Evolutionary conservation across 352 stramenopile genomes (phyloP).

Genomic region (Peronospora farinosa): DNA sequence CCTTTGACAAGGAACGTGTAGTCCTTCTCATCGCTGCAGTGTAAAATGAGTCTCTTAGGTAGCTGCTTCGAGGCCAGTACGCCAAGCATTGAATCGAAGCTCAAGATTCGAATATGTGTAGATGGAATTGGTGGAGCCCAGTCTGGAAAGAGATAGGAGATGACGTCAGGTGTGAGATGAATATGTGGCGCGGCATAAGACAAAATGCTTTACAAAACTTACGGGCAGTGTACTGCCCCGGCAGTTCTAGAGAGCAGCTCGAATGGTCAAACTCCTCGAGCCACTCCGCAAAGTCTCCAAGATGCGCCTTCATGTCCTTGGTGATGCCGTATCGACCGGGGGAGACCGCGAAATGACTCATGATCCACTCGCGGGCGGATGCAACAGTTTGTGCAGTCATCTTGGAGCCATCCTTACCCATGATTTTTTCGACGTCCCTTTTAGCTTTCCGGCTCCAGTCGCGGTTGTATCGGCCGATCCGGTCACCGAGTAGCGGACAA

Average conservation of each 20-base stretch:
- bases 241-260: slow-evolving; percentile 58
- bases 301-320: slow-evolving; percentile 74
- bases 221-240: slow-evolving; percentile 72
- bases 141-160: slow-evolving; percentile 31
- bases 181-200: not conserved
- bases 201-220: slow-evolving; percentile 20
- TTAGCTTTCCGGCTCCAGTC: slow-evolving; percentile 52
- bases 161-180: slow-evolving; percentile 1
- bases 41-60: slow-evolving; percentile 76
- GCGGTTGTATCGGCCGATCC: slow-evolving; percentile 74
- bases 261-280: slow-evolving; percentile 78
- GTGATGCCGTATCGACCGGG: slow-evolving; percentile 67
- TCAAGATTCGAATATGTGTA: slow-evolving; percentile 61
- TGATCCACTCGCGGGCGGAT: slow-evolving; percentile 60
- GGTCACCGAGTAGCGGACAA: slow-evolving; percentile 37
- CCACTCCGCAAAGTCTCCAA: slow-evolving; percentile 82
- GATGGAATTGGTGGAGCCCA: slow-evolving; percentile 68
- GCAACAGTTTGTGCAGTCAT: slow-evolving; percentile 49
- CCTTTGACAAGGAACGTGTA: slow-evolving; percentile 88
- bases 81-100: slow-evolving; percentile 65
- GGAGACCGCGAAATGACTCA: slow-evolving; percentile 61
- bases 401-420: slow-evolving; percentile 57
- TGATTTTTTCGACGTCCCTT: slow-evolving; percentile 63
- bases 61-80: slow-evolving; percentile 82
- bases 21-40: slow-evolving; percentile 73